These are phyloP conservation scores for Monascus ruber DNA, from an alignment of 2,329 filamentous ascomycete species.

Conservation along the genomic window DNA sequence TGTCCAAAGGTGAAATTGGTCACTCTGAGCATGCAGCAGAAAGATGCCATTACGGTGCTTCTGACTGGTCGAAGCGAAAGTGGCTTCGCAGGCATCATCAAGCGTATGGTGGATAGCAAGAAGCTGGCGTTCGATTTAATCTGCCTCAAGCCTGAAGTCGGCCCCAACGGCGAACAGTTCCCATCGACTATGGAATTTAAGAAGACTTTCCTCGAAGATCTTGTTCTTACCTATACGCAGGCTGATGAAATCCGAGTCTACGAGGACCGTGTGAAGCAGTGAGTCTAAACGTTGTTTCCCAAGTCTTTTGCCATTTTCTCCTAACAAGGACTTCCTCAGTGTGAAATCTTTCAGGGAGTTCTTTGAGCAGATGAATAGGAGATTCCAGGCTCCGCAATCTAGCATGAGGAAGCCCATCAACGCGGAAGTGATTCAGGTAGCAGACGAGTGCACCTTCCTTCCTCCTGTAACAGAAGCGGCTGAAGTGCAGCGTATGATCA, in stretches of 20 bases:
- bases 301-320: neutral
- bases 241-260: constrained; percentile 70
- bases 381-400: constrained; percentile 33
- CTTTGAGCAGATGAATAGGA: constrained; percentile 64
- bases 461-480: constrained; percentile 70
- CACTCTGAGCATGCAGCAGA: constrained; percentile 66
- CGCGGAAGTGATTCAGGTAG: constrained; percentile 77
- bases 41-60: constrained; percentile 72
- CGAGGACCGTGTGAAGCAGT: constrained; percentile 52
- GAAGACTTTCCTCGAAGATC: constrained; percentile 64
- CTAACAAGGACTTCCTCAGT: constrained; percentile 19
- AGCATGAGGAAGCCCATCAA: constrained; percentile 53
- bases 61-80: constrained; percentile 75
- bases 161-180: constrained; percentile 70
- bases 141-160: constrained; percentile 72
- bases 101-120: constrained; percentile 67
- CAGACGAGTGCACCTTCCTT: constrained; percentile 60
- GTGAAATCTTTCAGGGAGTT: constrained; percentile 78
- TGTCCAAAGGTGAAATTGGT: constrained; percentile 53
- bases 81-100: constrained; percentile 66
- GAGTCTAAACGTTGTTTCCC: constrained; percentile 12
- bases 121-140: constrained; percentile 79
- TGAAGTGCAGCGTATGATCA: constrained; percentile 80
- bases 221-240: constrained; percentile 74
- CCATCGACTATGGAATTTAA: constrained; percentile 84